phyloP scores from a whole-genome alignment of 371 early-diverging fungal genomes.

The Blakeslea trispora region DNA sequence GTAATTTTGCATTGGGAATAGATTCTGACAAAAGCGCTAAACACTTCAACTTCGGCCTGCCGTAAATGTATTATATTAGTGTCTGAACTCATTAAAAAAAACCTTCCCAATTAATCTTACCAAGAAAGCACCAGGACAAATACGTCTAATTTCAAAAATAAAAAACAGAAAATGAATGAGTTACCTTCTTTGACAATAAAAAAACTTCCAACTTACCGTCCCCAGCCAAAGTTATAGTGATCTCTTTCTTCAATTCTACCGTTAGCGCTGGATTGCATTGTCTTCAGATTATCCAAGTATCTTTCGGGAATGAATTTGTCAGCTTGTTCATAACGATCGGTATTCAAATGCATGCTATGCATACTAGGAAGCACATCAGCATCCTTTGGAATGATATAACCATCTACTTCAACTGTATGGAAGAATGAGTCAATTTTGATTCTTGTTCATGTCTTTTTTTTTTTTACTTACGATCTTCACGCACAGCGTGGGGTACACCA shows the following conservation, averaged over 20 bases:
- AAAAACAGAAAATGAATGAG: background rate
- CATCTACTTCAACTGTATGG: constrained; percentile 16
- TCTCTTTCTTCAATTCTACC: constrained; percentile 16
- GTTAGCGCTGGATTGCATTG: constrained; percentile 14
- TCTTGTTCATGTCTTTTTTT: no score
- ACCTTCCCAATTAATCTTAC: background rate
- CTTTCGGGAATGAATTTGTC: constrained; percentile 15
- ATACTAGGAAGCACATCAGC: constrained; percentile 9
- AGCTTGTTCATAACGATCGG: constrained; percentile 8
- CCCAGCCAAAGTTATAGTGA: constrained; percentile 28
- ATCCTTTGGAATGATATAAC: constrained; percentile 21
- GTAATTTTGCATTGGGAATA: constrained; percentile 12
- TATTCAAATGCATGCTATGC: constrained; percentile 10
- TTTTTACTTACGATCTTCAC: constrained; percentile 12
- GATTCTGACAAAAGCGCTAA: constrained; percentile 3
- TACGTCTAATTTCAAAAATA: constrained; percentile 16
- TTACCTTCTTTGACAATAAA: background rate
- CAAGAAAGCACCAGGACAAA: constrained; percentile 22
- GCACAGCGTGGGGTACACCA: constrained; percentile 1
- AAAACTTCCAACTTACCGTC: constrained; percentile 6
- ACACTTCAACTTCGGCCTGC: constrained; percentile 15
- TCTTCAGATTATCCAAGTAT: constrained; percentile 10
- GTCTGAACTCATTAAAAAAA: no score
- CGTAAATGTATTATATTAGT: no score
- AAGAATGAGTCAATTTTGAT: no score